Evolutionary conservation across 257 asterid species (phyloP), one percentile per base, ranked within the genome.

Genomic region (Coffea canephora): DNA sequence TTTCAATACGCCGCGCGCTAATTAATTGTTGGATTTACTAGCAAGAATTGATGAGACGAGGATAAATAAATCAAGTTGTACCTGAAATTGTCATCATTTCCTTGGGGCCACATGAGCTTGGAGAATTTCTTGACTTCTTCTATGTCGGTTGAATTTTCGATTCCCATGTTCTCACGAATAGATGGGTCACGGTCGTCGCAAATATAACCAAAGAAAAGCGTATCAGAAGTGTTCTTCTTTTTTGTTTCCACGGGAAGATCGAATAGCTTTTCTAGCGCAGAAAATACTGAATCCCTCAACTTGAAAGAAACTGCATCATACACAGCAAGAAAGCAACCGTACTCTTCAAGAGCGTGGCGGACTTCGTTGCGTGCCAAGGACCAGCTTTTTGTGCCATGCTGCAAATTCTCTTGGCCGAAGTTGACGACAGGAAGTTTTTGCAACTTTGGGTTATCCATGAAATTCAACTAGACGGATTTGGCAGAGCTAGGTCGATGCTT

Each of bases 101-200:
- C 89, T 8, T 81, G 77, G 61, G 92, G 93, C 96, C 96, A 88
- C 90, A 91, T 90, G 77, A 87, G 89, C 43, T 85, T 79, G 6
- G 88, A 79, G 71, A 91, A 87, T 54, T 69, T 76, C 23, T 77
- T 80, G 23, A 89, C 82, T 59, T 80, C 87, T 59, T 84, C 80
- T 46, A 65, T 0, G 31, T 81, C 84, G 1, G 87, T 84, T 68
- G 87, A 91, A 55, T 88, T 88, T 67, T 83, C 88, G 36, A 91
- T 88, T 5, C 95, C 95, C 87, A 91, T 65, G 88, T 93, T 88
- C 68, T 91, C 95, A 27, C 73, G 90, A 19, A 88, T 82, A 59
- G 95, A 91, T 54, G 85, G 83, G 67, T 74, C 81, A 19, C 90
- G 86, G n/a, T 65, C 81, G 83, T 74, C 93, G 34, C 93, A 73